Percentiles rank a stretch among this genome's conserved stretches.
phyloP scores from a whole-genome alignment of 2,329 filamentous ascomycete species.

The Pseudogymnoascus sp. region DNA sequence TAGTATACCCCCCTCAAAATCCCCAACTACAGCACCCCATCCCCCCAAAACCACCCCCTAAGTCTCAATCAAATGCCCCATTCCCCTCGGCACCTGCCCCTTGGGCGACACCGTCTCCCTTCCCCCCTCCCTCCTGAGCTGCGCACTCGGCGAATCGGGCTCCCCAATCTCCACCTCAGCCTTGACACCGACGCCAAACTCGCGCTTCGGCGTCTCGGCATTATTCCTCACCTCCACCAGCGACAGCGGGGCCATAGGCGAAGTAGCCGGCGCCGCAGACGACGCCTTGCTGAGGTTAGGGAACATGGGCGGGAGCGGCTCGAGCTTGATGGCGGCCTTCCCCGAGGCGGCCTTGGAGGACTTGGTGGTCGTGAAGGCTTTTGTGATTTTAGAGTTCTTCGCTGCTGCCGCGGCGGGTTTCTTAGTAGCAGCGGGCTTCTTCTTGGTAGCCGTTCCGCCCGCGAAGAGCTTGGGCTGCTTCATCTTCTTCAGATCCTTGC shows the following conservation, averaged over 20 bases:
- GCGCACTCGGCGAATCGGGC: background rate
- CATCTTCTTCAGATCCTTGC: conserved; percentile 25
- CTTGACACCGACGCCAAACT: background rate
- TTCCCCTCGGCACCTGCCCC: background rate
- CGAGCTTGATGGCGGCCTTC: conserved; percentile 9
- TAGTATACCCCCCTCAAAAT: background rate
- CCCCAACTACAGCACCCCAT: background rate
- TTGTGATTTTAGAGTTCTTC: conserved; percentile 18
- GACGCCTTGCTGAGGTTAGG: conserved; percentile 16
- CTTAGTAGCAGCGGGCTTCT: conserved; percentile 18
- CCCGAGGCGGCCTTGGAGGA: conserved; percentile 12
- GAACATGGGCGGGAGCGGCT: conserved; percentile 11
- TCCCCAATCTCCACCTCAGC: background rate
- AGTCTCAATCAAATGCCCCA: conserved; percentile 9
- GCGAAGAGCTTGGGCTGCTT: conserved; percentile 43
- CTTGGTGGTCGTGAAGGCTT: conserved; percentile 22
- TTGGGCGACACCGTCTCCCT: conserved; percentile 1
- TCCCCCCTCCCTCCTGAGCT: conserved; percentile 2
- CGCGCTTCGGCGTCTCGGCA: background rate
- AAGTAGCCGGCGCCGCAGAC: background rate
- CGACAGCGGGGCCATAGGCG: background rate
- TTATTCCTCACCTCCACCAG: background rate
- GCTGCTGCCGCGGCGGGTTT: conserved; percentile 11
- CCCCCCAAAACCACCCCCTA: background rate
- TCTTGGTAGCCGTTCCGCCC: conserved; percentile 16